Conservation (phyloP, 768 basidiomycete genomes). For the Tephrocybe rancida region DNA sequence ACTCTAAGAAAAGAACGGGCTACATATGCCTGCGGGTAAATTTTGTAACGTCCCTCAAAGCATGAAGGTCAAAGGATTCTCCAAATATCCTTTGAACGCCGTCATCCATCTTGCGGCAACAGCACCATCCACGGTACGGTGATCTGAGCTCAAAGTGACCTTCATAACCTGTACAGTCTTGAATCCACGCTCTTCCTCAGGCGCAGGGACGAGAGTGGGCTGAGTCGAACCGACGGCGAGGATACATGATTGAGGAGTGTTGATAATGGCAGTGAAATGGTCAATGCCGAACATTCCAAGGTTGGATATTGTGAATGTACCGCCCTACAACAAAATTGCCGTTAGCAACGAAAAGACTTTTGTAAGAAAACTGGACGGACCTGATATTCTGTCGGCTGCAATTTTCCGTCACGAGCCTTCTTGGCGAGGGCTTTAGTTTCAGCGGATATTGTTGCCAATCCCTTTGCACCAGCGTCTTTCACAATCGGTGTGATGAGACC, state of each 20-base stretch:
- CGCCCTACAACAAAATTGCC: constrained; percentile 58
- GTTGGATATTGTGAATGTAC: constrained; percentile 98
- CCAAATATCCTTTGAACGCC: constrained; percentile 94
- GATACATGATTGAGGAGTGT: constrained; percentile 97
- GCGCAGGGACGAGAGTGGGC: constrained; percentile 84
- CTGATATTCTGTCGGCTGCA: constrained; percentile 96
- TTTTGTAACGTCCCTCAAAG: constrained; percentile 50
- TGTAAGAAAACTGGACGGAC: constrained; percentile 32
- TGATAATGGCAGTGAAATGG: constrained; percentile 99
- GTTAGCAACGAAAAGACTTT: neutral
- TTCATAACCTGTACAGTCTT: constrained; percentile 93
- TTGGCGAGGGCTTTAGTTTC: constrained; percentile 92
- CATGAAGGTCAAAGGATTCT: constrained; percentile 98
- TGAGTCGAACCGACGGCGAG: constrained; percentile 91
- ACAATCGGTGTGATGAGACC: constrained; percentile 98
- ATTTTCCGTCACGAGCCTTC: constrained; percentile 96
- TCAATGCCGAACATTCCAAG: constrained; percentile 96
- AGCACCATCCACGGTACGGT: constrained; percentile 95
- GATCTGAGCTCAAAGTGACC: constrained; percentile 93
- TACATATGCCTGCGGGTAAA: constrained; percentile 1
- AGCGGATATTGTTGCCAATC: constrained; percentile 88
- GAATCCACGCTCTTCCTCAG: constrained; percentile 92
- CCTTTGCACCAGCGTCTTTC: constrained; percentile 91
- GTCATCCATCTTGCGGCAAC: constrained; percentile 91
- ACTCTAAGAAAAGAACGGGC: constrained; percentile 12